These are phyloP conservation scores for Kazachstania psychrophila DNA, from an alignment of 805 yeast species.

Conservation along the genomic window DNA sequence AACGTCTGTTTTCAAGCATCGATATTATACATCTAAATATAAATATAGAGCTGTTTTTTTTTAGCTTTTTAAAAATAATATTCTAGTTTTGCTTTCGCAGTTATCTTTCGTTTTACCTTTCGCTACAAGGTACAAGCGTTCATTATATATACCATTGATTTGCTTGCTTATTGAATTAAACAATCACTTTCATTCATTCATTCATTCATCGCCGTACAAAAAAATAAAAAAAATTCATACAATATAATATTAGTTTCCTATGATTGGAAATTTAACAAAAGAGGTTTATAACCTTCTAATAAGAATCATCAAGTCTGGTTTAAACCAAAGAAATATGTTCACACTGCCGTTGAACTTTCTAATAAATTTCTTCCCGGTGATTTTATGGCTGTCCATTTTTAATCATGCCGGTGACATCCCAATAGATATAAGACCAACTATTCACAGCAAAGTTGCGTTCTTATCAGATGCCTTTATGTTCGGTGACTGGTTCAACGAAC, in stretches of 20 bases:
- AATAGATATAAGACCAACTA: conserved; percentile 41
- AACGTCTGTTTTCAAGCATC: no score
- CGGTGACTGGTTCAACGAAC: conserved; percentile 27
- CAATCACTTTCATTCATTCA: not conserved
- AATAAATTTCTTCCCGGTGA: conserved; percentile 43
- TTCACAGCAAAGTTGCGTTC: conserved; percentile 42
- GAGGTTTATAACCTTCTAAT: not conserved
- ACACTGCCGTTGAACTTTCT: conserved; percentile 37
- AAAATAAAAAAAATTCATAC: not conserved
- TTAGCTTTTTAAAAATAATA: no score
- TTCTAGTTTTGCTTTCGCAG: no score
- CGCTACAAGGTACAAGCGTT: no score
- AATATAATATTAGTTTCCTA: no score
- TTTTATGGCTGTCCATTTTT: conserved; percentile 48
- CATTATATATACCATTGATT: no score
- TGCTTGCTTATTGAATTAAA: no score
- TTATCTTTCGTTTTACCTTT: no score
- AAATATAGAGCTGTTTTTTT: no score
- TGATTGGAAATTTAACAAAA: no score
- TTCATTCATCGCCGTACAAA: not conserved
- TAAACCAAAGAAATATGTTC: conserved; percentile 34
- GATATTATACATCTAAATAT: no score
- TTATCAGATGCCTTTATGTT: conserved; percentile 23
- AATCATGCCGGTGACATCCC: conserved; percentile 54
- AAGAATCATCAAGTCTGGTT: conserved; percentile 9